Percentiles rank a stretch among this genome's conserved stretches.
These are phyloP conservation scores for Millerozyma acaciae DNA, from an alignment of 805 yeast species.

Conservation along the genomic window DNA sequence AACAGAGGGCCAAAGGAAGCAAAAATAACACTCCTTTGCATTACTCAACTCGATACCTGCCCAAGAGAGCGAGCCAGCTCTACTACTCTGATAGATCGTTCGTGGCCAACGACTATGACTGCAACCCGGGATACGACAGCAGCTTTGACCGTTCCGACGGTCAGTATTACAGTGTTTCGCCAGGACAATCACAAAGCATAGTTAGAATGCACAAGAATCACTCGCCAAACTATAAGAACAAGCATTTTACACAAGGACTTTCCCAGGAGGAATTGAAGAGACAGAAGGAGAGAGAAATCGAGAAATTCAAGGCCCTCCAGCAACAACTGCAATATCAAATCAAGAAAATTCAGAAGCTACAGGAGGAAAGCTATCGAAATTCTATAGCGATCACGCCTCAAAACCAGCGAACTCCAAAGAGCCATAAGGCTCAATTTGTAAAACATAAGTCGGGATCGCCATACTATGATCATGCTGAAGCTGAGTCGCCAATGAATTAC, in stretches of 20 bases:
- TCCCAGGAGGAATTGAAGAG: conserved; percentile 15
- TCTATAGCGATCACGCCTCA: conserved; percentile 7
- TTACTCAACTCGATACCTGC: conserved; percentile 9
- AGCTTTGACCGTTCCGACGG: conserved; percentile 17
- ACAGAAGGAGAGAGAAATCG: conserved; percentile 28
- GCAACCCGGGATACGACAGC: conserved; percentile 22
- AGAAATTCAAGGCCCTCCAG: conserved; percentile 25
- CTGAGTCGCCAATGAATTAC: too few species aligned
- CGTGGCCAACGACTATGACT: conserved; percentile 16
- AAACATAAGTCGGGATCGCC: too few species aligned
- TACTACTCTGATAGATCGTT: conserved; percentile 13
- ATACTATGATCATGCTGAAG: too few species aligned
- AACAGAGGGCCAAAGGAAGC: too few species aligned
- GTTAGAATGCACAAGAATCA: conserved; percentile 7
- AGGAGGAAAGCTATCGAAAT: conserved; percentile 10
- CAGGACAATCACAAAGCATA: background rate
- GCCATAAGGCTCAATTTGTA: conserved; percentile 5
- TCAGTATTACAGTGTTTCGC: background rate
- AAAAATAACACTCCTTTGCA: conserved; percentile 5
- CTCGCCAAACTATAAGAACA: conserved; percentile 11
- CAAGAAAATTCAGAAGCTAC: conserved; percentile 14
- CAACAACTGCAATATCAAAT: conserved; percentile 28
- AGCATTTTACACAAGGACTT: conserved; percentile 9
- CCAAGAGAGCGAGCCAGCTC: conserved; percentile 7
- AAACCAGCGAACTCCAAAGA: conserved; percentile 2